Conservation (phyloP, 805 yeast genomes). For the Nakazawaea pomicola region DNA sequence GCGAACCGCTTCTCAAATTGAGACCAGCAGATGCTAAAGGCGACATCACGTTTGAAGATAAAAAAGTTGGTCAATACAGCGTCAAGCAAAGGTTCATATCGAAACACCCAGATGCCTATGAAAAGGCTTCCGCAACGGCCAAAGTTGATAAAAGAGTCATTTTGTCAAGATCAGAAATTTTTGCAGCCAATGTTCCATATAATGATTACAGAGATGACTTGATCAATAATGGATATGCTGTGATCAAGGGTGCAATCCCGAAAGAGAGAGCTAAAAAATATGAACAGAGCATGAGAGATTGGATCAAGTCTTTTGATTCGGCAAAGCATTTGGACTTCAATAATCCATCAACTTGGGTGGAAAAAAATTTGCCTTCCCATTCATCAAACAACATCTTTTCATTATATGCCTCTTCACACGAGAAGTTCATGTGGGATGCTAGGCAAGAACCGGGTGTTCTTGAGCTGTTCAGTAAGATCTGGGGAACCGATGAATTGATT, state of each 20-base stretch:
- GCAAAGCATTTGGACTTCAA: constrained; percentile 20
- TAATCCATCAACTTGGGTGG: constrained; percentile 24
- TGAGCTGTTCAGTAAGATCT: constrained; percentile 23
- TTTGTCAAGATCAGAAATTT: background rate
- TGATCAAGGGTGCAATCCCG: constrained; percentile 26
- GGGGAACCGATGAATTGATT: constrained; percentile 28
- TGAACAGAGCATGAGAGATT: constrained; percentile 19
- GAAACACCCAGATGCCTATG: background rate
- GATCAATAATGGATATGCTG: constrained; percentile 24
- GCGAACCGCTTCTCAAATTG: no score
- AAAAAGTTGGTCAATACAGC: constrained; percentile 6
- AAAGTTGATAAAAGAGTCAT: constrained; percentile 9
- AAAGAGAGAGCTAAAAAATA: constrained; percentile 21
- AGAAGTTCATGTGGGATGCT: constrained; percentile 29
- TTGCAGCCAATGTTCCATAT: constrained; percentile 10
- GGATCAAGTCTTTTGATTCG: constrained; percentile 18
- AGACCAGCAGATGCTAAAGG: constrained; percentile 3
- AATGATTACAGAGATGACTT: constrained; percentile 28
- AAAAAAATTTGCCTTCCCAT: constrained; percentile 24
- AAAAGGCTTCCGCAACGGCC: constrained; percentile 5
- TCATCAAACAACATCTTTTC: constrained; percentile 15
- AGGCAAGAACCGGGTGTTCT: constrained; percentile 25
- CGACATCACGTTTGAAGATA: background rate
- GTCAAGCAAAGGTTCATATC: background rate
- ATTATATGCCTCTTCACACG: constrained; percentile 23